These are phyloP conservation scores for Naganishia albida DNA, from an alignment of 1,284 basidiomycete genomes.

Conservation along the genomic window DNA sequence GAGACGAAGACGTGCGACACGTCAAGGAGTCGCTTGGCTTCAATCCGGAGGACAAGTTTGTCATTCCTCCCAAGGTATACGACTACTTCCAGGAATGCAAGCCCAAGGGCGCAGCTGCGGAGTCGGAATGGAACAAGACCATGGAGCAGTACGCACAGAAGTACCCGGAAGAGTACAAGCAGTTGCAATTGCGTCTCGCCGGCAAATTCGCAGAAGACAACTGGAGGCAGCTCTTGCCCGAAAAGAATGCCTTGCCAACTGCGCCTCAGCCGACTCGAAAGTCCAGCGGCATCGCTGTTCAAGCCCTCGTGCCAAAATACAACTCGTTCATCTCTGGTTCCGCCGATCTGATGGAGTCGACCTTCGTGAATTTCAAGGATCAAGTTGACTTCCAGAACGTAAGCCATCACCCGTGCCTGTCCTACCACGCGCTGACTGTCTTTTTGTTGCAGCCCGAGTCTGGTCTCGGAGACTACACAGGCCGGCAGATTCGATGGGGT, in stretches of 20 bases:
- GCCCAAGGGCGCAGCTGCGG: constrained; percentile 38
- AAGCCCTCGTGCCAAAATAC: constrained; percentile 42
- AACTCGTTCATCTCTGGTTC: constrained; percentile 44
- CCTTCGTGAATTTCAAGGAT: constrained; percentile 47
- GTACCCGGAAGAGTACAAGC: constrained; percentile 41
- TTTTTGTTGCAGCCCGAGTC: constrained; percentile 34
- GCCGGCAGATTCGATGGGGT: constrained; percentile 49
- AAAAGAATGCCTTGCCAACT: constrained; percentile 41
- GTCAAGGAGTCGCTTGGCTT: constrained; percentile 47
- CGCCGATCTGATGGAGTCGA: constrained; percentile 49
- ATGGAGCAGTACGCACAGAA: constrained; percentile 39
- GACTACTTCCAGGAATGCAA: constrained; percentile 45
- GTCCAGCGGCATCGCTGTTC: constrained; percentile 45
- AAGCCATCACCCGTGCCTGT: background rate
- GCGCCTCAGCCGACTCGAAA: constrained; percentile 44
- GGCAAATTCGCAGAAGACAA: constrained; percentile 37
- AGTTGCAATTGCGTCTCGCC: constrained; percentile 40
- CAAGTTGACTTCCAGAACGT: constrained; percentile 48
- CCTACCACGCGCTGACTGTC: background rate
- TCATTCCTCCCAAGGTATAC: constrained; percentile 41
- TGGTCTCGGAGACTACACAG: constrained; percentile 46
- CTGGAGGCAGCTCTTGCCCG: constrained; percentile 43
- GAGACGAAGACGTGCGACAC: constrained; percentile 46
- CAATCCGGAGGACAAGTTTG: constrained; percentile 43
- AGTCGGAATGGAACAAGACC: constrained; percentile 45